Conservation (phyloP, 768 basidiomycete genomes). For the Mycena vulgaris region DNA sequence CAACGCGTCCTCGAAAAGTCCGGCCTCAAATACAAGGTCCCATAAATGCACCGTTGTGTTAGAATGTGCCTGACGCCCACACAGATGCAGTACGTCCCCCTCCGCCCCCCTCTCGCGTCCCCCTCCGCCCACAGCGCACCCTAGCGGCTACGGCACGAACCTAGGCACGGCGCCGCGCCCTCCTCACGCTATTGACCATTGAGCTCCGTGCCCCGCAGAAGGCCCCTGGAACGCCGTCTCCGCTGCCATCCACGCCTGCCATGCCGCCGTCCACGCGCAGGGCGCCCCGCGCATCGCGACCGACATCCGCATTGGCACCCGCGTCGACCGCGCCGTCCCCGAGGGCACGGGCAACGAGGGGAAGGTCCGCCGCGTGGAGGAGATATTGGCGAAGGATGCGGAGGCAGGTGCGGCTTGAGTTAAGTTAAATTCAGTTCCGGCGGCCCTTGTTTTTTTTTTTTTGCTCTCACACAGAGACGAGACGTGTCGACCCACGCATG, state of each 20-base stretch:
- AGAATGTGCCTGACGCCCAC: not conserved
- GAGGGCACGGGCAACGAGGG: constrained; percentile 81
- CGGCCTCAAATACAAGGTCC: constrained; percentile 86
- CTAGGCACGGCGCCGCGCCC: constrained; percentile 66
- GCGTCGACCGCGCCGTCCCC: constrained; percentile 75
- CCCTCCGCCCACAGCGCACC: constrained; percentile 18
- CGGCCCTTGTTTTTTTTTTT: too few species aligned
- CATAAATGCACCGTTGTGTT: too few species aligned
- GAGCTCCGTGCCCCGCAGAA: constrained; percentile 56
- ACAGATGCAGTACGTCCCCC: constrained; percentile 77
- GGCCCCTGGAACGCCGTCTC: constrained; percentile 91
- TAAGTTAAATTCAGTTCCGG: too few species aligned
- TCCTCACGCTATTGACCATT: not conserved
- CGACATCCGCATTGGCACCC: constrained; percentile 96
- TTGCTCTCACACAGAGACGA: too few species aligned
- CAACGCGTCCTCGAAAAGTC: constrained; percentile 87
- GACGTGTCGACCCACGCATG: too few species aligned
- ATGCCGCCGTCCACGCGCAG: constrained; percentile 85
- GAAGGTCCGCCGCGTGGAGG: constrained; percentile 87
- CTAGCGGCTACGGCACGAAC: constrained; percentile 96
- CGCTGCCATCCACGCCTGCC: constrained; percentile 92
- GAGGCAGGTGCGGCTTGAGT: constrained; percentile 5
- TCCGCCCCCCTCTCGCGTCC: not conserved
- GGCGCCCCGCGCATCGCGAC: constrained; percentile 87
- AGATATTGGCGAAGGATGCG: constrained; percentile 71